Base-by-base conservation (phyloP, 768 basidiomycete genomes). In the Tulasnella sp. region DNA sequence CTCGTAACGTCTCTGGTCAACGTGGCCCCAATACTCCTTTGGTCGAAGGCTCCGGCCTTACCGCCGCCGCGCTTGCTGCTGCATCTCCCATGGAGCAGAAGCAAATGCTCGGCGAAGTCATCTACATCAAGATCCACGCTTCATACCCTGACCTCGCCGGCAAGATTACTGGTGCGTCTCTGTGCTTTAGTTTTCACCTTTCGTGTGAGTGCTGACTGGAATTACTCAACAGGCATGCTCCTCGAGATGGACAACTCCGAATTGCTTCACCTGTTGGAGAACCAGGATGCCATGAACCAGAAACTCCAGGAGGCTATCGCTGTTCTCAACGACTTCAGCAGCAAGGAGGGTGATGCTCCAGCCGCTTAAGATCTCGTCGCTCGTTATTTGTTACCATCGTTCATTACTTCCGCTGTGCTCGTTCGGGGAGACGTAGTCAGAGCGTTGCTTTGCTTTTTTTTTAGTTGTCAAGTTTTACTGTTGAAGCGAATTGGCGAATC, bases 181-280 rank as follows among this genome's bases (percentile, higher is more conserved):
- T 14, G 34, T 25, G 31, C 17, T 67, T 40, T 17, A 11, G 14
- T 19, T 49, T 49, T 38, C 25, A 15, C 54, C 14, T 14, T 29
- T 15, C 29, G 6, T 9, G 22, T 7, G 6, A 25, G 36, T 19
- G 29, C 40, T 68, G 29, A 74, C 72, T 72, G 37, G 3, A 22
- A 6, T 29, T 74, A 73, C 69, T 79, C 74, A 45, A 4, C 22
- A 70, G 80, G 81, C 75, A 98, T 98, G 96, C 87, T 98, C 81
- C 89, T 98, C 79, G 96, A 99, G 89, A 99, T 99, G 97, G 96
- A 98, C 84, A 97, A 97, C 85, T 82, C 87, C 69, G 97, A 99
- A 84, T 87, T 99, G 71, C 85, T 99, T 37, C 91, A 93, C 84
- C 89, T 99, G 71, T 85, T 99, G 80, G 95, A 97, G 78, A 85